Evolutionary conservation across 129 eudicot genomes (phyloP).

Genomic region (Escallonia herrerae): DNA sequence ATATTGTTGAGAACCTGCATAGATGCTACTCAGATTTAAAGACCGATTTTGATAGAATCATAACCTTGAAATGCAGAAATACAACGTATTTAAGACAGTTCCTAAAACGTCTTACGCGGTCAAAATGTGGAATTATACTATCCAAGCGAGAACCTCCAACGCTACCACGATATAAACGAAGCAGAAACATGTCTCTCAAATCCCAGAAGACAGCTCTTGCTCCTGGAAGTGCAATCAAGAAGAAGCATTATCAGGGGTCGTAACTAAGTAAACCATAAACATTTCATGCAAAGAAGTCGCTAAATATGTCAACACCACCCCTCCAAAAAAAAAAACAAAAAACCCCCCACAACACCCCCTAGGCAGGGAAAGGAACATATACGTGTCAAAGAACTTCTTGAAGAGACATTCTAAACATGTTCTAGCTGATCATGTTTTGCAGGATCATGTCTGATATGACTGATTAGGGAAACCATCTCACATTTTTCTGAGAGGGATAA

Average conservation of each 20-base stretch:
- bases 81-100: neutral
- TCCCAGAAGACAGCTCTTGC: slow-evolving; percentile 83
- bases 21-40: slow-evolving; percentile 3
- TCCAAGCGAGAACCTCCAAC: slow-evolving; percentile 80
- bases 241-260: neutral
- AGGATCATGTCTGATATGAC: too few relatives aligned
- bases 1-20: slow-evolving; percentile 66
- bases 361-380: too few relatives aligned
- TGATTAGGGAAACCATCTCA: too few relatives aligned
- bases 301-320: too few relatives aligned
- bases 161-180: slow-evolving; percentile 64
- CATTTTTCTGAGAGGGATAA: too few relatives aligned
- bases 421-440: too few relatives aligned
- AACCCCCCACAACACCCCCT: too few relatives aligned
- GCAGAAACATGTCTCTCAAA: slow-evolving; percentile 65
- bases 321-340: too few relatives aligned
- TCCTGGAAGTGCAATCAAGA: slow-evolving; percentile 42
- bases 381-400: too few relatives aligned
- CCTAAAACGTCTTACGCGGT: slow-evolving; percentile 43
- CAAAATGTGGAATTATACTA: slow-evolving; percentile 62
- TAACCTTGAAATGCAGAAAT: neutral
- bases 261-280: too few relatives aligned
- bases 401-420: too few relatives aligned
- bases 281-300: too few relatives aligned
- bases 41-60: neutral